A percentile compares a stretch with the other conserved stretches of the same genome.
These are phyloP conservation scores for Entelexis paramagnoliae DNA, from an alignment of 1,139 yeast species.

Conservation along the genomic window DNA sequence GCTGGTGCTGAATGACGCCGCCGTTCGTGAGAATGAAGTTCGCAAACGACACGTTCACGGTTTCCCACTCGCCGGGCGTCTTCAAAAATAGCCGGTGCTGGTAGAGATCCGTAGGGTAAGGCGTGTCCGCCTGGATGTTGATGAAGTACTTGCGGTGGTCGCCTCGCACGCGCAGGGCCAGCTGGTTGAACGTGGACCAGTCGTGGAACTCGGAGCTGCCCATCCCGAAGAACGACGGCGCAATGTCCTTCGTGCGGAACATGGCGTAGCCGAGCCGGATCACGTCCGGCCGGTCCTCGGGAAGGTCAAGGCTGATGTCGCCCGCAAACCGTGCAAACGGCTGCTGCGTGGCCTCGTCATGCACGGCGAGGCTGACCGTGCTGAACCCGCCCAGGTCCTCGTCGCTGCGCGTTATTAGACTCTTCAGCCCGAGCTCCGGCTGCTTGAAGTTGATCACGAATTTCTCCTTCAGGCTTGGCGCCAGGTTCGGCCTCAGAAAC, in stretches of 20 bases:
- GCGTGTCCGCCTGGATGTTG: slow-evolving; percentile 71
- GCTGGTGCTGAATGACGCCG: slow-evolving; percentile 66
- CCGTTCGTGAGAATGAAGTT: slow-evolving; percentile 77
- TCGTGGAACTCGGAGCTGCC: slow-evolving; percentile 40
- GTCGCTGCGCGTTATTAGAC: slow-evolving; percentile 55
- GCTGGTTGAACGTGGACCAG: slow-evolving; percentile 48
- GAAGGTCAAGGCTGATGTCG: slow-evolving; percentile 60
- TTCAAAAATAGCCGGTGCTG: slow-evolving; percentile 71
- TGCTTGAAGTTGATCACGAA: slow-evolving; percentile 43
- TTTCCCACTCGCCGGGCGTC: slow-evolving; percentile 75
- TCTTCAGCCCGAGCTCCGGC: slow-evolving; percentile 37
- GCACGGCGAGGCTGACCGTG: slow-evolving; percentile 46
- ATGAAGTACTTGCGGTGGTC: slow-evolving; percentile 67
- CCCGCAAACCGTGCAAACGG: slow-evolving; percentile 45
- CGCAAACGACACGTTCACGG: slow-evolving; percentile 62
- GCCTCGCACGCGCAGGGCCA: slow-evolving; percentile 63
- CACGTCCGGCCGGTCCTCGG: slow-evolving; percentile 57
- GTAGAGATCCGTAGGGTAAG: slow-evolving; percentile 66
- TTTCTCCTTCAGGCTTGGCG: slow-evolving; percentile 13
- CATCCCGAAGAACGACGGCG: slow-evolving; percentile 28
- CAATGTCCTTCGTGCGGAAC: slow-evolving; percentile 65
- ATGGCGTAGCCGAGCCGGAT: slow-evolving; percentile 74
- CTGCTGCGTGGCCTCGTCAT: slow-evolving; percentile 22
- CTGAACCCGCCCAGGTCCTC: slow-evolving; percentile 71
- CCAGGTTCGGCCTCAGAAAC: slow-evolving; percentile 13